phyloP scores from a whole-genome alignment of 768 basidiomycete species.

The Lactarius vividus region DNA sequence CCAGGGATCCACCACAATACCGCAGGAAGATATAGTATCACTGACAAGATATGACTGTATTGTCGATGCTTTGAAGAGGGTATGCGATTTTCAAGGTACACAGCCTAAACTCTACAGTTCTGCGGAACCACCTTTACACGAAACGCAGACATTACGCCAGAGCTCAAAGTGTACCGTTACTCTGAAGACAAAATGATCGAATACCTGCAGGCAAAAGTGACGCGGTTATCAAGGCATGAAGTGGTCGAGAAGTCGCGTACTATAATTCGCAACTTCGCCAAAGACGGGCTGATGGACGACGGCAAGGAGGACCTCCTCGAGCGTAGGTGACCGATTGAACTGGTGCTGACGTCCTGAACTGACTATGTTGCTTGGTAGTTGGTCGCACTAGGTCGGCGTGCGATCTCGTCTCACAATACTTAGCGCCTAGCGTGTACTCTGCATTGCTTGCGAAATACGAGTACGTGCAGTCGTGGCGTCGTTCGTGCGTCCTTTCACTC shows the following conservation, averaged over 20 bases:
- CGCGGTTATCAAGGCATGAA: slow-evolving; percentile 47
- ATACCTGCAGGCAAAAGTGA: slow-evolving; percentile 63
- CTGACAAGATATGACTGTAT: slow-evolving; percentile 59
- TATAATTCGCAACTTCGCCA: slow-evolving; percentile 63
- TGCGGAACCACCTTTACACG: neutral
- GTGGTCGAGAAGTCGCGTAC: slow-evolving; percentile 65
- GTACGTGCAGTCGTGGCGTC: slow-evolving; percentile 45
- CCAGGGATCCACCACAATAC: slow-evolving; percentile 35
- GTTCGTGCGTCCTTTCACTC: neutral
- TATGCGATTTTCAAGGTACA: slow-evolving; percentile 81
- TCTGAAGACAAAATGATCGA: slow-evolving; percentile 52
- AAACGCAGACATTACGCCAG: slow-evolving; percentile 56
- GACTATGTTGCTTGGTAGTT: slow-evolving; percentile 41
- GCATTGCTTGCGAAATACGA: slow-evolving; percentile 63
- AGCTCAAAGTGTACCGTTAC: slow-evolving; percentile 72
- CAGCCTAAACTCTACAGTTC: neutral
- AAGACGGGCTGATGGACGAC: slow-evolving; percentile 78
- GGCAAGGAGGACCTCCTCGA: slow-evolving; percentile 62
- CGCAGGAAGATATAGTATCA: slow-evolving; percentile 49
- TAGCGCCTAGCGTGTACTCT: slow-evolving; percentile 47
- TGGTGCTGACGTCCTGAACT: neutral
- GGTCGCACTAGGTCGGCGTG: slow-evolving; percentile 66
- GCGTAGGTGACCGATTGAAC: slow-evolving; percentile 43
- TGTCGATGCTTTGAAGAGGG: slow-evolving; percentile 47
- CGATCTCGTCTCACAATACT: slow-evolving; percentile 77